A percentile compares a stretch with the other conserved stretches of the same genome.
These are phyloP conservation scores for Poa annua DNA, from an alignment of 176 grass and related monocot genomes.

Conservation along the genomic window DNA sequence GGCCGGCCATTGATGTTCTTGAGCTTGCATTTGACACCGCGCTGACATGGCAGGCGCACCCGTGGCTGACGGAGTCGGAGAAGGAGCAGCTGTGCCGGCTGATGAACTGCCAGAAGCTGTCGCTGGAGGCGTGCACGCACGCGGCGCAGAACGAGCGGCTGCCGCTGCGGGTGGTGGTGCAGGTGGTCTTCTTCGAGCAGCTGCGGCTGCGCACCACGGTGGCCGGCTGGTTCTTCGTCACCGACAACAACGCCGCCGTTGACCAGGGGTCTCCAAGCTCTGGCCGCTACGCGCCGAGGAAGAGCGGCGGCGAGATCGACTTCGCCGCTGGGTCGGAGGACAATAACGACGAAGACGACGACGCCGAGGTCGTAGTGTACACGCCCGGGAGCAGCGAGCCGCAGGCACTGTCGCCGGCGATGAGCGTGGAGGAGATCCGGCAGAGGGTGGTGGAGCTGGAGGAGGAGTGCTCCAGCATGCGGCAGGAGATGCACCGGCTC, in stretches of 20 bases:
- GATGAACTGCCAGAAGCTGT: slow-evolving; percentile 93
- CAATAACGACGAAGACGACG: neutral
- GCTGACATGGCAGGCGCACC: slow-evolving; percentile 58
- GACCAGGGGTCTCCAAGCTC: slow-evolving; percentile 39
- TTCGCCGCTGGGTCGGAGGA: slow-evolving; percentile 14
- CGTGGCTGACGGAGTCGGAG: slow-evolving; percentile 76
- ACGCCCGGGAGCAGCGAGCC: slow-evolving; percentile 29
- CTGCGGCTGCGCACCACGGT: slow-evolving; percentile 80
- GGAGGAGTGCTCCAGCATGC: slow-evolving; percentile 68
- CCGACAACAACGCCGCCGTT: slow-evolving; percentile 48
- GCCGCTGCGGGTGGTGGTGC: slow-evolving; percentile 79
- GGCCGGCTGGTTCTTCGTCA: slow-evolving; percentile 60
- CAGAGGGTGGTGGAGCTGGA: slow-evolving; percentile 63
- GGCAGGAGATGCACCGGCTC: slow-evolving; percentile 57
- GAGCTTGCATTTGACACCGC: neutral
- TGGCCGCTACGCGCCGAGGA: slow-evolving; percentile 4
- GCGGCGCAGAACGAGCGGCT: slow-evolving; percentile 91
- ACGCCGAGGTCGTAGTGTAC: slow-evolving; percentile 11
- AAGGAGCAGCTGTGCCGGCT: slow-evolving; percentile 82
- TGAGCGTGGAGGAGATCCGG: slow-evolving; percentile 58
- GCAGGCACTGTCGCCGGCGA: slow-evolving; percentile 25
- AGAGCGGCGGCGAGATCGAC: slow-evolving; percentile 5
- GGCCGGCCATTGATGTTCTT: neutral
- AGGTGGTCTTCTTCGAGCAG: slow-evolving; percentile 96
- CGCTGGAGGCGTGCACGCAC: slow-evolving; percentile 90